Conservation (phyloP, 192 early-diverging fungal species). For the Coemansia guatemalensis region DNA sequence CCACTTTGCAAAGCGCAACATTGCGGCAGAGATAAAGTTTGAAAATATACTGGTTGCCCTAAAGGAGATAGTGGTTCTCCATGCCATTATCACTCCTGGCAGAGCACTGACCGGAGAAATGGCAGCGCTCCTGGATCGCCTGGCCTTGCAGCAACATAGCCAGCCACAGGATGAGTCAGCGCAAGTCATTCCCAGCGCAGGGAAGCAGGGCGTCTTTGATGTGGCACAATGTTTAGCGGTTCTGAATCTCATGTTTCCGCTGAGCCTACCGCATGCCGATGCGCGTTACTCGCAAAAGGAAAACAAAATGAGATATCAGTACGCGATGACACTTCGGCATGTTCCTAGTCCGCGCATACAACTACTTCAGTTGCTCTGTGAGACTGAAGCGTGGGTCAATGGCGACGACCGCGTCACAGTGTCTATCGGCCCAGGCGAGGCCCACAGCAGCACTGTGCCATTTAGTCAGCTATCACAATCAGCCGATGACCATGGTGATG, state of each 20-base stretch:
- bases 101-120: conserved; percentile 23
- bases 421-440: background rate
- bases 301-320: conserved; percentile 18
- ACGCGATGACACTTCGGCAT: conserved; percentile 38
- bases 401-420: conserved; percentile 20
- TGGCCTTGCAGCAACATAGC: background rate
- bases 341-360: conserved; percentile 40
- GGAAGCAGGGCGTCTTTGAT: conserved; percentile 4
- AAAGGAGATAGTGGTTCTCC: conserved; percentile 45
- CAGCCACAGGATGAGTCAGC: background rate
- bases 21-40: conserved; percentile 42
- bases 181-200: background rate
- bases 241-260: conserved; percentile 50
- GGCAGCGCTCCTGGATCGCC: background rate
- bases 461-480: background rate
- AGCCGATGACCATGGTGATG: background rate
- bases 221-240: conserved; percentile 29
- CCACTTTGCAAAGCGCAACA: conserved; percentile 44
- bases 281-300: conserved; percentile 1
- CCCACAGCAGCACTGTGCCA: background rate
- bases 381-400: conserved; percentile 43
- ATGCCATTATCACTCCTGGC: conserved; percentile 12
- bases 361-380: conserved; percentile 41
- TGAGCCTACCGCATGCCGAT: conserved; percentile 14
- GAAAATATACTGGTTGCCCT: conserved; percentile 48